Evolutionary conservation across 2,329 filamentous ascomycete species (phyloP).

Genomic region (Aureobasidium subglaciale): DNA sequence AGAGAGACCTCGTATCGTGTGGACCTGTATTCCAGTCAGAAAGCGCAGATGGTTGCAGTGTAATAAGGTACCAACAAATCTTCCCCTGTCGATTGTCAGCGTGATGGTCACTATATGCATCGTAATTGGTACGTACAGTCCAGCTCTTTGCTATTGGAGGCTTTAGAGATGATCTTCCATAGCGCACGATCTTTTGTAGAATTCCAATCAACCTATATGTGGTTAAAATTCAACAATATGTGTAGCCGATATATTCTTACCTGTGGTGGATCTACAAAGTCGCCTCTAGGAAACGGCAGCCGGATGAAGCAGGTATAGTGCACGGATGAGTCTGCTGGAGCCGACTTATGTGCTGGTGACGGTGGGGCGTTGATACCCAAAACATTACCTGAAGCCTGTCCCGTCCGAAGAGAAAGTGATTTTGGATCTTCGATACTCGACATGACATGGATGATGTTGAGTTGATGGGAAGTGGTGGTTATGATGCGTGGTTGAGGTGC

Average conservation of each 20-base stretch:
- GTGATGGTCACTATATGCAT: constrained; percentile 11
- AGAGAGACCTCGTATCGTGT: constrained; percentile 75
- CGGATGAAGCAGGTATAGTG: constrained; percentile 72
- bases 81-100: constrained; percentile 51
- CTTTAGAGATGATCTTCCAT: constrained; percentile 82
- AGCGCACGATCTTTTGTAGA: constrained; percentile 76
- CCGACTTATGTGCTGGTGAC: constrained; percentile 3
- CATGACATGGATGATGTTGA: background rate
- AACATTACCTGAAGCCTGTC: background rate
- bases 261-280: constrained; percentile 83
- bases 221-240: constrained; percentile 1
- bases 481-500: background rate
- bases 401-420: background rate
- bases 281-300: constrained; percentile 78
- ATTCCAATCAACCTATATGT: constrained; percentile 73
- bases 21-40: constrained; percentile 44
- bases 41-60: background rate
- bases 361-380: constrained; percentile 7
- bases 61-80: constrained; percentile 53
- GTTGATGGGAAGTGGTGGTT: background rate
- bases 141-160: constrained; percentile 70
- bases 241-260: constrained; percentile 49
- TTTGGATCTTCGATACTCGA: background rate
- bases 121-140: constrained; percentile 57
- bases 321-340: constrained; percentile 16